Percentiles rank a stretch among this genome's conserved stretches.
These are phyloP conservation scores for Crithidia fasciculata DNA, from an alignment of 208 protist species.

Conservation along the genomic window DNA sequence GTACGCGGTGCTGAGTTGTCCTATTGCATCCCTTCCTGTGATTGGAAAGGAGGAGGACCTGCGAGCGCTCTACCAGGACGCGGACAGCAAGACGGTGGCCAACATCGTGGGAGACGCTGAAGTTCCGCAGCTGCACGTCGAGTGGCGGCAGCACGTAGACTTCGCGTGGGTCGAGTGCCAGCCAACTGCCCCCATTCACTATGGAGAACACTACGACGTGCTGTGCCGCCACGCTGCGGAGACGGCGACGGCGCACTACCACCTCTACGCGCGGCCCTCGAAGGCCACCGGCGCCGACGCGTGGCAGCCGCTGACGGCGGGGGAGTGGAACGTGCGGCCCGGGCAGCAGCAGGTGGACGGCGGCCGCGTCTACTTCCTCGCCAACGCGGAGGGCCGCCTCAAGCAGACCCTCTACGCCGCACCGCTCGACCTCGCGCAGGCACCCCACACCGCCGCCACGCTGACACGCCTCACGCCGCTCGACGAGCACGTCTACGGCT, in stretches of 20 bases:
- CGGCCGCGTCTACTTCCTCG: slow-evolving; percentile 60
- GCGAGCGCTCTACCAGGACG: slow-evolving; percentile 30
- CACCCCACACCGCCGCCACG: slow-evolving; percentile 28
- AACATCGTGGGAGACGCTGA: slow-evolving; percentile 18
- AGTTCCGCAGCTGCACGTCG: slow-evolving; percentile 28
- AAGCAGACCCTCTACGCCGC: slow-evolving; percentile 59
- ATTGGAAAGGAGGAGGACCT: slow-evolving; percentile 45
- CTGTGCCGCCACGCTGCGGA: slow-evolving; percentile 60
- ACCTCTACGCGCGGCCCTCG: slow-evolving; percentile 53
- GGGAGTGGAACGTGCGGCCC: slow-evolving; percentile 70
- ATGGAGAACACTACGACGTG: slow-evolving; percentile 61
- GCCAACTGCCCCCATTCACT: slow-evolving; percentile 49
- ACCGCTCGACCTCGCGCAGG: slow-evolving; percentile 28
- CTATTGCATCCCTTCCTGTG: slow-evolving; percentile 48
- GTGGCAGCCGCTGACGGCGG: slow-evolving; percentile 72
- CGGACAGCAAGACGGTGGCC: slow-evolving; percentile 17
- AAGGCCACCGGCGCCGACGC: slow-evolving; percentile 13
- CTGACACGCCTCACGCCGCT: slow-evolving; percentile 48
- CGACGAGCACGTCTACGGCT: slow-evolving; percentile 68
- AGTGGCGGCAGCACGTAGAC: slow-evolving; percentile 65
- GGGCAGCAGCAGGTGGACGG: slow-evolving; percentile 25
- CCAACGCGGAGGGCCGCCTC: slow-evolving; percentile 68
- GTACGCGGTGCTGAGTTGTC: slow-evolving; percentile 67
- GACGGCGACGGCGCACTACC: slow-evolving; percentile 64
- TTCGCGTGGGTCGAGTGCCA: slow-evolving; percentile 85